Base-by-base conservation (phyloP, 164 flowering plant genomes). In the Tinospora cordifolia region DNA sequence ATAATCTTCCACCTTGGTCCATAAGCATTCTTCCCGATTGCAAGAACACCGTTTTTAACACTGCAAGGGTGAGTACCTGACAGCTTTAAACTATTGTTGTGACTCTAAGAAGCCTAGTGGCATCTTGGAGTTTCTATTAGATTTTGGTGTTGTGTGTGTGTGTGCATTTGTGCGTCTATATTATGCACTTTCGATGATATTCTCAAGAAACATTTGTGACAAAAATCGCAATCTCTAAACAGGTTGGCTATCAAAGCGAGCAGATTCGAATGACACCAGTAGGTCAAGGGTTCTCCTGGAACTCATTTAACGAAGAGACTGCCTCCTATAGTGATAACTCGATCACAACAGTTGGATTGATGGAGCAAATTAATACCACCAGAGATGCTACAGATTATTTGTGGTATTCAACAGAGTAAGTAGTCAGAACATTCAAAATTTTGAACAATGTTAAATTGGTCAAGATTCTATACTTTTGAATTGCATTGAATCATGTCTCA, bases 1-100 rank as follows among this genome's bases (percentile, higher is more conserved):
- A 90, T 72, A 82, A 88, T 64, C 76, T 93, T 72, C 97, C 98
- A 59, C 88, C 92, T 63, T 89, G 93, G 93, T 92, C 98, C 10
- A 72, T 92, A 75, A 92, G 98, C 85, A 88, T 92, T 71, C 88
- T 92, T 19, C 98, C 98, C 21, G 96, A 90, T 82, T 92, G 98
- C 88, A 89, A 82, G 76, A 89, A 76, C 54, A 86, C 62, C 9
- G 87, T 84, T 75, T 88, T 76, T 80, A 93, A 93, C 83, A 90
- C 98, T 27, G 98, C 98, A 72, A 82, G 80, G 84, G 98, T 92
- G 81, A 80, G 83, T 4, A 75, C 8, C 30, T 25, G 49, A 39
- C n/a, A n/a, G n/a, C 62, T 66, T 51, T 44, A 40, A 5, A 49
- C 41, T 0, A n/a, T n/a, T n/a, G n/a, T n/a, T n/a, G n/a, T n/a